phyloP scores from a whole-genome alignment of 495 filamentous ascomycete genomes.

The Penicillium coffeae region DNA sequence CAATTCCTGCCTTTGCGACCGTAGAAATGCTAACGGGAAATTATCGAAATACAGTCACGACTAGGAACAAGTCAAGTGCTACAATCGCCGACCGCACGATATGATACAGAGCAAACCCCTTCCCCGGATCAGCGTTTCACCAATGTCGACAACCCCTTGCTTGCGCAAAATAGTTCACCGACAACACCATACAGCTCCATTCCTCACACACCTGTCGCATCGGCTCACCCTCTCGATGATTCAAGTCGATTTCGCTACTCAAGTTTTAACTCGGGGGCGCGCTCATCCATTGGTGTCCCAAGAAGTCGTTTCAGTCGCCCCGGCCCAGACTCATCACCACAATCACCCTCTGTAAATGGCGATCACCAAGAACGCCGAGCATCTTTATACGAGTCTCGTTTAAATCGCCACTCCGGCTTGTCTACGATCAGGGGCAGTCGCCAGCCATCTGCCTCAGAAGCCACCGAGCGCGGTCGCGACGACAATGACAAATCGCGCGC shows the following conservation, averaged over 20 bases:
- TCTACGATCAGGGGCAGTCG: constrained; percentile 47
- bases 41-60: constrained; percentile 29
- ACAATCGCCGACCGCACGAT: constrained; percentile 33
- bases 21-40: not conserved
- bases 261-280: constrained; percentile 34
- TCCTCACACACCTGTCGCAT: constrained; percentile 40
- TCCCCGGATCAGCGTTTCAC: constrained; percentile 41
- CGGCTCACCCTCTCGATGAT: constrained; percentile 51
- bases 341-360: constrained; percentile 34
- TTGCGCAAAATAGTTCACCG: constrained; percentile 37
- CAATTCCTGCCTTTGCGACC: not conserved
- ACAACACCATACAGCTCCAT: constrained; percentile 34
- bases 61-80: constrained; percentile 38
- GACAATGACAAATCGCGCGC: constrained; percentile 50
- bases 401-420: constrained; percentile 53
- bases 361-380: constrained; percentile 48
- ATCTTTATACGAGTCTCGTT: constrained; percentile 42
- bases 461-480: constrained; percentile 30
- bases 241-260: constrained; percentile 38
- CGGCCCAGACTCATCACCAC: constrained; percentile 44
- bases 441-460: constrained; percentile 48
- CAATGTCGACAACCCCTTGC: constrained; percentile 44
- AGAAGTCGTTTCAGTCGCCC: constrained; percentile 37
- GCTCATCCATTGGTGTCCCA: constrained; percentile 40
- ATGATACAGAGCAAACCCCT: constrained; percentile 35